Evolutionary conservation across 192 early-diverging fungal species (phyloP).

Genomic region (Ramicandelaber brevisporus): DNA sequence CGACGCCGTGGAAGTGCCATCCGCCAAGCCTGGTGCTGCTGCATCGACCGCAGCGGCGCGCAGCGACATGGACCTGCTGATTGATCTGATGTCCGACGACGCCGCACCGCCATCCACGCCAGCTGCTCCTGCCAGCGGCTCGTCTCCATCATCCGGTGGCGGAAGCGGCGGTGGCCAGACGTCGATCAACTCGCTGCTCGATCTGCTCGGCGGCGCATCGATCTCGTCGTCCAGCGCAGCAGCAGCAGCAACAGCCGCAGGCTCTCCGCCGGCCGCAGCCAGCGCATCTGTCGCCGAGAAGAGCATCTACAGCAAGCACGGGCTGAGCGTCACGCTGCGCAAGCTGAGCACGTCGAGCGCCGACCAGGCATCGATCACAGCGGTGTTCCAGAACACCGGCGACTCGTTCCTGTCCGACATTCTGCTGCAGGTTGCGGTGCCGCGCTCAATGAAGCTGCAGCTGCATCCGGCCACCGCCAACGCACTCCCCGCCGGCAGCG

Average conservation of each 20-base stretch:
- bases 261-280: slow-evolving; percentile 5
- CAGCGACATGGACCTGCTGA: slow-evolving; percentile 17
- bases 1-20: slow-evolving; percentile 3
- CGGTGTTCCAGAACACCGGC: slow-evolving; percentile 39
- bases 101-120: slow-evolving; percentile 9
- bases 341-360: slow-evolving; percentile 32
- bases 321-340: slow-evolving; percentile 46
- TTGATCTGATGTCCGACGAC: slow-evolving; percentile 41
- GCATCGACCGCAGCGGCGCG: slow-evolving; percentile 4
- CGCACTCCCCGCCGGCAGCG: slow-evolving; percentile 25
- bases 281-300: slow-evolving; percentile 11
- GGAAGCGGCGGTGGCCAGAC: too few relatives aligned
- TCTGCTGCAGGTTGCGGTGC: slow-evolving; percentile 80
- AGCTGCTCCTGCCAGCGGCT: slow-evolving; percentile 5
- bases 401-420: slow-evolving; percentile 27
- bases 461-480: slow-evolving; percentile 56
- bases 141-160: slow-evolving; percentile 8
- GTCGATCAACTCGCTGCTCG: slow-evolving; percentile 42
- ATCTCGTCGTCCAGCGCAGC: slow-evolving; percentile 13
- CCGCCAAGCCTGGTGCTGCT: slow-evolving; percentile 3
- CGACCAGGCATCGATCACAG: slow-evolving; percentile 35
- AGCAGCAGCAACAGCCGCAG: slow-evolving; percentile 7
- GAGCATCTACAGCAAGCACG: slow-evolving; percentile 53
- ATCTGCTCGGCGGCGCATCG: slow-evolving; percentile 42
- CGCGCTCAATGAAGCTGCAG: slow-evolving; percentile 68